Base-by-base conservation (phyloP, 2,329 filamentous ascomycete genomes). In the Aspergillus hortae region DNA sequence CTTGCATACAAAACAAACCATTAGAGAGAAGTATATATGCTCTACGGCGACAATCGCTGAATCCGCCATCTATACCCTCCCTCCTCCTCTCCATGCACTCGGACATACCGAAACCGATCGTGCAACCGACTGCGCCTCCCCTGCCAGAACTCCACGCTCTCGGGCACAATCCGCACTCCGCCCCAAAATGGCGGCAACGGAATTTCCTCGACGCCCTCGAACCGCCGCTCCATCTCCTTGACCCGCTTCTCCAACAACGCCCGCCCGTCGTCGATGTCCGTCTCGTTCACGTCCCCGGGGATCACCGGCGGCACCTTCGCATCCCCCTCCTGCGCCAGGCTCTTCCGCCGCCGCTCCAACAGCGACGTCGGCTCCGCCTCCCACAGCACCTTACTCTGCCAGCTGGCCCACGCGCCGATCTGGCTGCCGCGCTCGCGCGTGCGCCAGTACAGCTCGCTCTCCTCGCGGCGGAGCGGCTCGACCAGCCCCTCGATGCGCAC, bases 121-220 rank as follows among this genome's bases (percentile, higher is more conserved):
- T 99, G 94, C 71, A 99, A 74, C 54, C 94, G 81, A 74, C 87
- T 96, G 67, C 90, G 82, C 63, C 94, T 82, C 2, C 94, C 94
- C 78, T 96, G 92, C 83, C 94, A 99, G 70, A 99, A 99, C 80
- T 99, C 94, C 45, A 99, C 81, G 62, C 84, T 83, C 66, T 91
- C 88, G 0, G 94, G 92, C 57, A 92, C 80, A 54, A 99, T 82
- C 61, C 92, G 84, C 69, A 96, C 68, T 0, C 94, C 94, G 27
- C 94, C 94, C 94, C 94, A 99, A 69, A 96, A 96, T 9, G 89
- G 86, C 4, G 94, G 94, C 46, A 96, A 85, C 1, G 92, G 92
- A 59, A 99, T 95, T 51, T 88, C 74, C 25, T 95, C 88, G 58
- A 81, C 65, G 2, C 84, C 89, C 40, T 86, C 80, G 68, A 96